Percentiles rank a stretch among this genome's conserved stretches.
Evolutionary conservation across 208 protist species (phyloP).

Genomic region (Porcisia deanei): DNA sequence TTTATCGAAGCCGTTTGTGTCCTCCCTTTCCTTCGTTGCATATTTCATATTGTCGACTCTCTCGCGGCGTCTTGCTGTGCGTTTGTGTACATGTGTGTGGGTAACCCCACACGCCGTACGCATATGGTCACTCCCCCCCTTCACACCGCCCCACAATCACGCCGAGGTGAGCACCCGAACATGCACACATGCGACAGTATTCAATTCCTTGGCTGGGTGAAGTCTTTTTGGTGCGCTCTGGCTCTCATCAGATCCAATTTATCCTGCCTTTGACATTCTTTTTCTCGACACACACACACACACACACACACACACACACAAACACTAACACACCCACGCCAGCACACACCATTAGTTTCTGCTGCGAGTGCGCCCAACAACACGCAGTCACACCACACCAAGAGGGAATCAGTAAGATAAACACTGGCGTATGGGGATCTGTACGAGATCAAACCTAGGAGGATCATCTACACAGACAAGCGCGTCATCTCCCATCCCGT

Average conservation of each 20-base stretch:
- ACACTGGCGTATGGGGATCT: background rate
- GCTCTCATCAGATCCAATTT: background rate
- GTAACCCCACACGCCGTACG: too few species aligned
- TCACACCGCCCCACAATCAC: background rate
- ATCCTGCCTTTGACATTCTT: background rate
- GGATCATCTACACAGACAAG: background rate
- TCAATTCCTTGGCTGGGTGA: background rate
- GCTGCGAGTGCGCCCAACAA: conserved; percentile 3
- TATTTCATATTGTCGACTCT: too few species aligned
- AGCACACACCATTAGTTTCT: background rate
- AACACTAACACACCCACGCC: background rate
- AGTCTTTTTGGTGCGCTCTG: background rate
- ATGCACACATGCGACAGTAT: background rate
- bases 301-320: background rate
- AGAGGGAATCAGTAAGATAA: background rate
- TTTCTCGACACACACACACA: background rate
- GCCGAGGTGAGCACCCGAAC: background rate
- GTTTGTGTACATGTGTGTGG: too few species aligned
- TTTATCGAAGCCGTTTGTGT: too few species aligned
- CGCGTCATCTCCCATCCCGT: too few species aligned
- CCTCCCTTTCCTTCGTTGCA: too few species aligned
- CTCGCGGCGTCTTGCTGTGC: too few species aligned
- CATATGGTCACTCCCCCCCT: background rate
- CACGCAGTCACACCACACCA: conserved; percentile 6
- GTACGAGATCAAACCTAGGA: background rate